Conservation (phyloP, 345 rosid genomes). For the Cardamine chenopodiifolia region DNA sequence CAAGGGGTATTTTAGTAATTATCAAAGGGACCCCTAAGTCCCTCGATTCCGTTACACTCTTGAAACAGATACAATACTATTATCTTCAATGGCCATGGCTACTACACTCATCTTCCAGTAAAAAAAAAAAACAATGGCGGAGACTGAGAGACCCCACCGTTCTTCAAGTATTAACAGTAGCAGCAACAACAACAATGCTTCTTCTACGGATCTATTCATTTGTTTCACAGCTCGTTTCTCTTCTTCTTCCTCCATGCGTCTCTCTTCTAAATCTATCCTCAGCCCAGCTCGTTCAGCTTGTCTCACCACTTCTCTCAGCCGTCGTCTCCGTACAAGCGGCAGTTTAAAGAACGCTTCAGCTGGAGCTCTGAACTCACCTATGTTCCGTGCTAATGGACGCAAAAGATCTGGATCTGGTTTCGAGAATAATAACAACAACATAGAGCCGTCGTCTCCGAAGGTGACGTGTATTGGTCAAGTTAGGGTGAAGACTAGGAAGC, state of each 20-base stretch:
- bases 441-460: conserved; percentile 90
- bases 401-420: conserved; percentile 66
- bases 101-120: conserved; percentile 34
- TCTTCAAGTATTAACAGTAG: conserved; percentile 51
- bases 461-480: conserved; percentile 99
- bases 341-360: conserved; percentile 58
- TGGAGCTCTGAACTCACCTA: conserved; percentile 82
- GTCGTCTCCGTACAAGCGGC: conserved; percentile 69
- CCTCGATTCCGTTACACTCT: conserved; percentile 30
- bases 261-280: conserved; percentile 55
- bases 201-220: conserved; percentile 67
- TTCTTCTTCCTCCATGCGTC: conserved; percentile 90
- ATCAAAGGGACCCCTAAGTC: not conserved
- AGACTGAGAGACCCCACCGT: conserved; percentile 73
- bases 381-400: conserved; percentile 66
- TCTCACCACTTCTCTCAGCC: conserved; percentile 76
- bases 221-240: conserved; percentile 84
- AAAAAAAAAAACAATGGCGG: conserved; percentile 58
- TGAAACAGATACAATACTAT: not conserved
- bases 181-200: conserved; percentile 27
- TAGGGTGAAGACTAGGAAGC: conserved; percentile 95
- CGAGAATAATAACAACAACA: conserved; percentile 18
- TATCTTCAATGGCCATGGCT: conserved; percentile 22
- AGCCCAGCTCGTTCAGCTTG: conserved; percentile 89
- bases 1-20: conserved; percentile 24